Evolutionary conservation across 1,284 basidiomycete genomes (phyloP).

Genomic region (Agaricales sp.): DNA sequence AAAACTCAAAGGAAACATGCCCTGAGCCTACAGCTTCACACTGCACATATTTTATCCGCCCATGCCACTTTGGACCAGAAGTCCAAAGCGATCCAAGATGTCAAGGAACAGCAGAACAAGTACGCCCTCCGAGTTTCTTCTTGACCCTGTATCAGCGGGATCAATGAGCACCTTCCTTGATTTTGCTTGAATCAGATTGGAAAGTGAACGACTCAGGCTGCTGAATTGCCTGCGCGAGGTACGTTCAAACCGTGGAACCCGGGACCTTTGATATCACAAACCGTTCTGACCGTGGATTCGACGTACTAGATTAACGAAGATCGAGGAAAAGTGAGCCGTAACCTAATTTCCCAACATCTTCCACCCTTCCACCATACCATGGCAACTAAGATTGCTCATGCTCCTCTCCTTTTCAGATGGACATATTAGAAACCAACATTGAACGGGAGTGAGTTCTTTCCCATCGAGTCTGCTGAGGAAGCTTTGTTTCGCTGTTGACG

Average conservation of each 20-base stretch:
- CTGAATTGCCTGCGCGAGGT: slow-evolving; percentile 61
- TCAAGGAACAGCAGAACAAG: slow-evolving; percentile 75
- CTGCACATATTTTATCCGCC: slow-evolving; percentile 75
- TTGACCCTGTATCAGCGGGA: not conserved
- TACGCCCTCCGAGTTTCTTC: slow-evolving; percentile 22
- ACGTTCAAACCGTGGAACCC: too few species aligned
- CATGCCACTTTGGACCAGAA: slow-evolving; percentile 69
- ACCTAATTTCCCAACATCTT: slow-evolving; percentile 2
- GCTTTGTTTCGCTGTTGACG: too few species aligned
- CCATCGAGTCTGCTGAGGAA: not conserved
- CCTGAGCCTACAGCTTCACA: slow-evolving; percentile 68
- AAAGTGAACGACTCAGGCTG: slow-evolving; percentile 59
- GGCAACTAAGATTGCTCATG: not conserved
- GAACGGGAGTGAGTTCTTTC: not conserved
- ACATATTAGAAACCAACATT: not conserved
- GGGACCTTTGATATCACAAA: too few species aligned
- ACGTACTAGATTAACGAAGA: slow-evolving; percentile 59
- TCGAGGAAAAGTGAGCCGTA: slow-evolving; percentile 49
- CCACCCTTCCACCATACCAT: not conserved
- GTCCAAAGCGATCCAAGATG: slow-evolving; percentile 63
- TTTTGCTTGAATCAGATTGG: slow-evolving; percentile 35
- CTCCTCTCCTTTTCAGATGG: slow-evolving; percentile 2
- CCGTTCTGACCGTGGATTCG: slow-evolving; percentile 8
- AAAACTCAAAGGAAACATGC: slow-evolving; percentile 57
- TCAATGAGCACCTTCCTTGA: not conserved